Base-by-base conservation (phyloP, 306 rosid species). In the Medicago lupulina region DNA sequence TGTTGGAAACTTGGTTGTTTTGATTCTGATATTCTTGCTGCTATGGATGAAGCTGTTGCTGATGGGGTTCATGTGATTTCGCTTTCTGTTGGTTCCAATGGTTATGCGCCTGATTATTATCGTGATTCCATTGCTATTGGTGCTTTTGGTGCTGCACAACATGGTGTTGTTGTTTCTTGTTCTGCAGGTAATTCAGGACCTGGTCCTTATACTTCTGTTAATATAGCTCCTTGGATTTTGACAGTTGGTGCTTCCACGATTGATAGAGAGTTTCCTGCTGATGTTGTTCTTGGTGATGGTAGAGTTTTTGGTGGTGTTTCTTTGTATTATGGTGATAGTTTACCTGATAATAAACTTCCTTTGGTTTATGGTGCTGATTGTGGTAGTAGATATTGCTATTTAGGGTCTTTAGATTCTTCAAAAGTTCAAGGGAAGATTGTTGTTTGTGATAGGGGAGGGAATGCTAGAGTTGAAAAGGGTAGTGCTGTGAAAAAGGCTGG, bases 161-260 rank as follows among this genome's bases (percentile, higher is more conserved):
- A 89, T 4, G 91, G 96, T 5, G 84, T 95, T 18, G 82, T 95
- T 7, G 97, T 95, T 11, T 95, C 97, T 1, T 88, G 96, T 31
- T 95, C 98, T 0, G 93, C 93, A 0, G 97, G 97, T 2, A 95
- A 95, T 55, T 87, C 90, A 8, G 98, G 98, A 0, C 97, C 97
- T 0, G 84, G 85, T 43, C 66, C 88, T 2, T 89, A 28, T 41
- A 89, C 96, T 0, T 90, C 98, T 2, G 88, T 86, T 8, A 95
- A 95, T 72, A 87, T 95, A 7, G 97, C 98, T 9, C 97, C 97
- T 2, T 95, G 97, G 98, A 95, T 95, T 62, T 50, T 95, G 2
- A 95, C 97, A 0, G 96, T 95, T 9, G 96, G 97, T 14, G 97
- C 92, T 71, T 95, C 98, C 2, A 92, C 97, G 0, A 9, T 95